Evolutionary conservation across 1,284 basidiomycete genomes (phyloP).

Genomic region (Ganoderma resinaceum): DNA sequence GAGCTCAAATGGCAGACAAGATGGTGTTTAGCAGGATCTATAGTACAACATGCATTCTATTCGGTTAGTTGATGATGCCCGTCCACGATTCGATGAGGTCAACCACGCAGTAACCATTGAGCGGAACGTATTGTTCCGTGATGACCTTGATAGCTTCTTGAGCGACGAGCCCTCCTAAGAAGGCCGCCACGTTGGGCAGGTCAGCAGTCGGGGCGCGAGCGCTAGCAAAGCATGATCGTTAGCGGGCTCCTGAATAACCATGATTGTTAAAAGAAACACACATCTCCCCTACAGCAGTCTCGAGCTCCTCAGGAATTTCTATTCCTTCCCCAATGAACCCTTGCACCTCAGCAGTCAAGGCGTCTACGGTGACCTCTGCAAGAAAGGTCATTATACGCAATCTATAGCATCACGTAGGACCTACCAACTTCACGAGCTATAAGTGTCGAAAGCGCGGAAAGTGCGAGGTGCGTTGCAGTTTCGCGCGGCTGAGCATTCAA

Average conservation of each 20-base stretch:
- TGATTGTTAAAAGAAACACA: slow-evolving; percentile 47
- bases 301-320: slow-evolving; percentile 67
- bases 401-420: background rate
- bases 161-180: slow-evolving; percentile 94
- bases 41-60: background rate
- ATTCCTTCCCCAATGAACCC: slow-evolving; percentile 43
- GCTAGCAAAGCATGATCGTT: slow-evolving; percentile 45
- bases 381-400: background rate
- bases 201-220: slow-evolving; percentile 86
- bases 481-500: slow-evolving; percentile 53
- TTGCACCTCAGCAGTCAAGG: slow-evolving; percentile 44
- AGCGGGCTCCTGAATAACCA: slow-evolving; percentile 8
- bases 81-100: slow-evolving; percentile 89
- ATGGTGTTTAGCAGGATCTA: background rate
- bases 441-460: slow-evolving; percentile 63
- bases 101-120: slow-evolving; percentile 86
- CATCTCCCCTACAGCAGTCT: slow-evolving; percentile 81
- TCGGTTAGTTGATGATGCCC: slow-evolving; percentile 52
- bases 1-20: background rate
- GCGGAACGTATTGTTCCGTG: slow-evolving; percentile 94
- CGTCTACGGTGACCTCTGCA: slow-evolving; percentile 41
- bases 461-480: slow-evolving; percentile 68
- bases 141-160: slow-evolving; percentile 98
- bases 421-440: slow-evolving; percentile 31
- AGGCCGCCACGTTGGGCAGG: slow-evolving; percentile 91